Evolutionary conservation across 495 filamentous ascomycete genomes (phyloP).

Genomic region (Neurospora sp.): DNA sequence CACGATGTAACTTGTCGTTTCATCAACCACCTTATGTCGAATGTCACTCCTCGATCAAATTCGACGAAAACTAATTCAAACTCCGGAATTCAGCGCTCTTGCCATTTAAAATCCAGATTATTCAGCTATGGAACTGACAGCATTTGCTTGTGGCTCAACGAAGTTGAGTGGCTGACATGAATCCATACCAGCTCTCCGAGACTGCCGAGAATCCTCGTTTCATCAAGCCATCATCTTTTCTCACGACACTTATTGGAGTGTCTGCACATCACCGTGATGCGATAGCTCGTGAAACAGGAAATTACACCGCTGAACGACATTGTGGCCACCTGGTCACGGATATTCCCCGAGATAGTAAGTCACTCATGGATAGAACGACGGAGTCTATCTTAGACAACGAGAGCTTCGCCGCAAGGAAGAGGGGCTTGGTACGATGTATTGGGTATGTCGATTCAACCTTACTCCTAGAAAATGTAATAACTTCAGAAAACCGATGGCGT

Average conservation of each 20-base stretch:
- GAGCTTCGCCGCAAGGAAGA: background rate
- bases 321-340: background rate
- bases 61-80: background rate
- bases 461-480: background rate
- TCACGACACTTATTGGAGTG: background rate
- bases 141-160: background rate
- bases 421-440: background rate
- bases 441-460: background rate
- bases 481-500: background rate
- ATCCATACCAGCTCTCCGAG: background rate
- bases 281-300: background rate
- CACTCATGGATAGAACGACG: background rate
- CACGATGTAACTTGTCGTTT: background rate
- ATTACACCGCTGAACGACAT: background rate
- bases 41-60: background rate
- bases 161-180: background rate
- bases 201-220: background rate
- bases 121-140: background rate
- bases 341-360: rapidly evolving
- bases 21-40: background rate
- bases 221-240: background rate
- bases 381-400: background rate
- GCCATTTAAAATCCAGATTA: background rate
- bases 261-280: background rate
- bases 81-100: background rate